These are phyloP conservation scores for Kwoniella heveanensis DNA, from an alignment of 768 basidiomycete species.

Conservation along the genomic window DNA sequence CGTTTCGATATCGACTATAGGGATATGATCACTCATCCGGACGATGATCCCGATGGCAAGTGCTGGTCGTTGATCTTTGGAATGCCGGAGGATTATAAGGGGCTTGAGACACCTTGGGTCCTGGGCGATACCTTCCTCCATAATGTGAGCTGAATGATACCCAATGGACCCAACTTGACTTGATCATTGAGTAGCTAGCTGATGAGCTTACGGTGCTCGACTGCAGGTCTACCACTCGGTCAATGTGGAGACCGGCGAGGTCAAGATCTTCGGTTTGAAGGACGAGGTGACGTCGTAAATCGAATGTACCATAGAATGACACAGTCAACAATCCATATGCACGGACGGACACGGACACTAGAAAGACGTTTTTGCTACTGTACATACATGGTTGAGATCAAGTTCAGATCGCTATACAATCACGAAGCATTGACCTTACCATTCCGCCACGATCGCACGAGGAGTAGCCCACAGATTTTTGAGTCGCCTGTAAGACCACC, in stretches of 20 bases:
- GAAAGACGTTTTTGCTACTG: too few relatives aligned
- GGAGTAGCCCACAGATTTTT: too few relatives aligned
- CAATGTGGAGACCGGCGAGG: slow-evolving; percentile 12
- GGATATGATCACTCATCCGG: slow-evolving; percentile 3
- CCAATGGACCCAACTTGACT: too few relatives aligned
- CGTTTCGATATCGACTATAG: slow-evolving; percentile 5
- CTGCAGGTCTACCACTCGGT: slow-evolving; percentile 14
- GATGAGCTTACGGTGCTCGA: not conserved
- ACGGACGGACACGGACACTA: too few relatives aligned
- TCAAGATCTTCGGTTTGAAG: slow-evolving; percentile 5
- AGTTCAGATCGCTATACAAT: too few relatives aligned
- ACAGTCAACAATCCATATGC: too few relatives aligned
- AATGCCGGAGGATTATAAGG: not conserved
- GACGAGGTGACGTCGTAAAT: not conserved
- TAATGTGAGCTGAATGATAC: slow-evolving; percentile 14
- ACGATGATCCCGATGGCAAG: slow-evolving; percentile 7
- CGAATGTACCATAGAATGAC: too few relatives aligned
- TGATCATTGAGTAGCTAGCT: too few relatives aligned
- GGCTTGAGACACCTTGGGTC: not conserved
- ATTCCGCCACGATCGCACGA: too few relatives aligned
- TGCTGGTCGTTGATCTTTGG: not conserved
- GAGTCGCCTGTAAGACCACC: too few relatives aligned
- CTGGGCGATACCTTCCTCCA: slow-evolving; percentile 24
- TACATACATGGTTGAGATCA: too few relatives aligned
- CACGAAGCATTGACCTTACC: too few relatives aligned